Evolutionary conservation across 495 filamentous ascomycete species (phyloP), one percentile per base, ranked within the genome.

Genomic region (Penicillium fimorum): DNA sequence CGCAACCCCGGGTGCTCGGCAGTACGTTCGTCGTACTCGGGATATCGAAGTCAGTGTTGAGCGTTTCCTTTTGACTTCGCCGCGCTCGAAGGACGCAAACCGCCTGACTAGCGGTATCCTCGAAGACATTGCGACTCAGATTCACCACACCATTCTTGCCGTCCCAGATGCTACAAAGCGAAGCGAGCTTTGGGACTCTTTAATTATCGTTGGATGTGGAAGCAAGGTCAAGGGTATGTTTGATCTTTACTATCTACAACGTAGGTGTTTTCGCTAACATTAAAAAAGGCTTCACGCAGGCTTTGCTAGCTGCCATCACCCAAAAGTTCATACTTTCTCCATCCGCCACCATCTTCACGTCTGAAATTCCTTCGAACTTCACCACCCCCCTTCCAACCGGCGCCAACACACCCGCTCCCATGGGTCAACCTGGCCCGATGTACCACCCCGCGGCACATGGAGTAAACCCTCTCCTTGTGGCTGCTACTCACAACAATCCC

Each of bases 341-440:
- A 0, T 92, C 89, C 41, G 91, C 88, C 22, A 96, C 92, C 35
- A 97, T 97, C 64, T 98, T 98, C 79, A 96, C 91, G 35, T 95
- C 90, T 44, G 94, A 98, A 72, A 84, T 98, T 33, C 92, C 92
- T 18, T 94, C 89, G 1, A 90, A 92, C 70, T 81, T 96, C 66
- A 89, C 88, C 43, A 97, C 94, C 0, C 94, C 94, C 11, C 79
- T 85, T 37, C 92, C 90, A 6, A 98, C 94, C 0, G 94, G 94
- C 18, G 94, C 93, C 18, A 93, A 92, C 68, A 98, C 94, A 0
- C 94, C 94, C 0, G 87, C 84, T 8, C 86, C 83, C 48, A 76
- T 83, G 20, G 83, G 83, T 38, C 68, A 72, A 46, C 70, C 77
- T 8, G 71, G 74, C 2, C 71, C 69, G 12, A 66, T 74, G 56